Base-by-base conservation (phyloP, 192 early-diverging fungal species). In the Mortierella claussenii region DNA sequence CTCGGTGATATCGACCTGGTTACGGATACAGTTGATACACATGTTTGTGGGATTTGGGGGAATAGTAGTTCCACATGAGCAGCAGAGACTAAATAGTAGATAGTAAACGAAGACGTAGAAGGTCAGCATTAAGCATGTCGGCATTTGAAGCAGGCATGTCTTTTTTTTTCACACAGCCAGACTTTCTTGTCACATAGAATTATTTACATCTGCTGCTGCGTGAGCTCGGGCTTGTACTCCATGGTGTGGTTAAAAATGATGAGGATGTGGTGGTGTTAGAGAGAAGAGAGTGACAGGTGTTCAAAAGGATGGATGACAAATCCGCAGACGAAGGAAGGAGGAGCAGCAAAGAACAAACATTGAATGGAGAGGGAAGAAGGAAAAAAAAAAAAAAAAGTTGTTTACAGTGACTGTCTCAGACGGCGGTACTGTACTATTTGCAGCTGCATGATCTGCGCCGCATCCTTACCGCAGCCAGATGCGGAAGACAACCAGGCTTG, bases 11-110 rank as follows among this genome's bases (percentile, higher is more conserved):
- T 99, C 97, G 43, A 98, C 95, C 56, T 96, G 92, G 53, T 90
- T 92, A 46, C 96, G 93, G 79, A 99, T 96, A 83, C 97, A 99
- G 87, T 95, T 94, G 64, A 96, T 90, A 81, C 97, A 99, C 95
- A 97, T 96, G 85, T 97, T 97, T 43, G 97, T 95, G 30, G 96
- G 93, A 82, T 99, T 99, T 26, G 97, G 97, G 40, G 95, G 88
- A 62, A 97, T 97, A 6, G 93, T 89, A 9, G 91, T 91, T 64
- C 96, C 97, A 85, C 97, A 99, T 78, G 89, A 89, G 75, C 94
- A 96, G 81, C 94, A 96, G n/a, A 95, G 91, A 66, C 69, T 81
- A 73, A 30, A 26, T n/a, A n/a, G n/a, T n/a, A n/a, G n/a, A 48
- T 33, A 47, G 13, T 11, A 49, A 24, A 49, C 26, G 21, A 49